Base-by-base conservation (phyloP, 2,329 filamentous ascomycete genomes). In the Aspergillus ibericus region DNA sequence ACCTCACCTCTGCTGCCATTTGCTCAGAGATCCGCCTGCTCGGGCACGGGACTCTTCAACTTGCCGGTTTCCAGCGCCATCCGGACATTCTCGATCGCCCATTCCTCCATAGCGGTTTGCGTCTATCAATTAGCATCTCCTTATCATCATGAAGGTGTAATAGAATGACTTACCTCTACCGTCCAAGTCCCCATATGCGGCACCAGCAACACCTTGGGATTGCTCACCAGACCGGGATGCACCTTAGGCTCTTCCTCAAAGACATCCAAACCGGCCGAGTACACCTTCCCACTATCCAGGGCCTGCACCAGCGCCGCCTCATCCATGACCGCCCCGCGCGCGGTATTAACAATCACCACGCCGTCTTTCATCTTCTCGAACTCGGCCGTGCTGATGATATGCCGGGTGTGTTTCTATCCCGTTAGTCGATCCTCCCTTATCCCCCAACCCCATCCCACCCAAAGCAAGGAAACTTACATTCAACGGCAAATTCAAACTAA, bases 121-220 rank as follows among this genome's bases (percentile, higher is more conserved):
- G 83, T 85, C 80, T 83, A 46, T 1, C 15, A 5, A 32, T 20
- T 20, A 15, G 35, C 7, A 16, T 38, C 9, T 55, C 15, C 15
- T 16, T 18, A 18, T 9, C 34, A 16, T 0, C 18, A 4, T 8
- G 40, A 12, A 20, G 16, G 2, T 2, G 18, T 1, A 40, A 13
- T 8, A 9, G 12, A 15, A 4, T 15, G 38, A 69, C 70, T 64
- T 60, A 77, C 75, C 78, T 89, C 91, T 27, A 86, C 78, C 0
- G 90, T 93, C 82, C 85, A 92, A 0, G 92, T 96, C 0, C 91
- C 91, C 89, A 96, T 90, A 74, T 96, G 92, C 53, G 92, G 92
- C 35, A 96, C 77, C 27, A 96, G 80, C 67, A 93, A 80, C 20
- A 91, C 90, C 65, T 85, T 83, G 2, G 85, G 85, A 70, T 93